These are phyloP conservation scores for Rubia peregrina DNA, from an alignment of 305 asterid species.

Conservation along the genomic window DNA sequence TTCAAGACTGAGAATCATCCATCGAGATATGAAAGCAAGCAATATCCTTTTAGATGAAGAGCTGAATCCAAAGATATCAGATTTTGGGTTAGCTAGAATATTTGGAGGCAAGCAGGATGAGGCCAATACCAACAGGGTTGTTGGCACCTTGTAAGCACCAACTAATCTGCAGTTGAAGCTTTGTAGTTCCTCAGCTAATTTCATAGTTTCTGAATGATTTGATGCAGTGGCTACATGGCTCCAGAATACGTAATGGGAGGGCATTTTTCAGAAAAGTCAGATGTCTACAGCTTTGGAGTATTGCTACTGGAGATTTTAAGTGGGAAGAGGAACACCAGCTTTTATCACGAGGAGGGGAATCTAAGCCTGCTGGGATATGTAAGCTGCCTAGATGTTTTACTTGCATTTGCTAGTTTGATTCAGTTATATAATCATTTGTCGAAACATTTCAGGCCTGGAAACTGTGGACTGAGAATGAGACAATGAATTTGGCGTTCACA, in stretches of 20 bases:
- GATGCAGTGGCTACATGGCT: conserved; percentile 18
- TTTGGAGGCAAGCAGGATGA: conserved; percentile 13
- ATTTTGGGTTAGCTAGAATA: conserved; percentile 19
- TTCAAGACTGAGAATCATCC: conserved; percentile 16
- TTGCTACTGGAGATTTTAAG: conserved; percentile 13
- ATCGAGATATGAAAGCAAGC: conserved; percentile 17
- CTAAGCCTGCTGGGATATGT: conserved; percentile 13
- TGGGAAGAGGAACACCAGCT: conserved; percentile 9
- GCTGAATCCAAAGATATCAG: conserved; percentile 20
- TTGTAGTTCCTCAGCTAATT: no score
- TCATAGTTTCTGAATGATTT: no score
- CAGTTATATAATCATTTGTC: not conserved
- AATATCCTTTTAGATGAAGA: conserved; percentile 18
- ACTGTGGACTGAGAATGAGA: not conserved
- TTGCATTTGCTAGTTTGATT: not conserved
- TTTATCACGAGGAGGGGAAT: conserved; percentile 5
- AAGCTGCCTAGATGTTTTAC: not conserved
- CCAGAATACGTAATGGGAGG: conserved; percentile 20
- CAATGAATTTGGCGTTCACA: not conserved
- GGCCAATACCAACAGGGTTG: conserved; percentile 12
- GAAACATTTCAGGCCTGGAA: conserved; percentile 1
- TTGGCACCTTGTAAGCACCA: conserved; percentile 12
- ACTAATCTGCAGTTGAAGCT: no score
- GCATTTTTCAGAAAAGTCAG: conserved; percentile 12
- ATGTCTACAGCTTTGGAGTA: conserved; percentile 19